Evolutionary conservation across 306 rosid species (phyloP), one percentile per base, ranked within the genome.

Genomic region (Fagus sylvatica): DNA sequence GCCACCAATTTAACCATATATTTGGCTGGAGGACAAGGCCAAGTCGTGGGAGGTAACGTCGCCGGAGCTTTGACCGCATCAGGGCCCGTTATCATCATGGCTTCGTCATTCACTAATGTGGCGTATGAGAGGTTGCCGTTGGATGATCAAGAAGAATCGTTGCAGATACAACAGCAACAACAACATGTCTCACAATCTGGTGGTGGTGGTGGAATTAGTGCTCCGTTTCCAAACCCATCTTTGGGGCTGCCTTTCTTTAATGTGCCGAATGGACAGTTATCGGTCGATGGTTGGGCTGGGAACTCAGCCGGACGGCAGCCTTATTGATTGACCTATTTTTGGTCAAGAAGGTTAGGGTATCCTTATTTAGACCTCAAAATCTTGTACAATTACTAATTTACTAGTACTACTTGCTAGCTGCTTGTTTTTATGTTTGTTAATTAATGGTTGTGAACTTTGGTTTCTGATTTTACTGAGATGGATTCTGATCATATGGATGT

Each of bases 1-100:
- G 97, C 97, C 0, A 94, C 98, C 0, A 94, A 95, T 78, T 75
- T 94, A 39, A 88, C 90, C 2, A 76, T 94, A 16, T 92, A 92
- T 9, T 85, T 94, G 22, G 90, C 91, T n/a, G 97, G 97, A 0
- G 98, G 98, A 0, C 95, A 92, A 53, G 98, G 98, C 1, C 98
- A 94, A 22, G 96, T 94, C 0, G 87, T 94, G 2, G 98, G 98
- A 55, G 98, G 98, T 0, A 94, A 92, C 78, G 95, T 94, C 51
- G 93, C 91, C 33, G 98, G 98, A 6, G 84, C 97, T 64, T 78
- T 94, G 77, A 77, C 90, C 43, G 98, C 98, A 1, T 84, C 95
- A 0, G 98, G 98, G 0, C 97, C 98, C 0, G 90, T 94, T 8
- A 94, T 91, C 43, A 93, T 94, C 6, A 92, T 94, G 40, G 97